A percentile compares a stretch with the other conserved stretches of the same genome.
phyloP scores from a whole-genome alignment of 164 flowering plant genomes.

The Houttuynia cordata region DNA sequence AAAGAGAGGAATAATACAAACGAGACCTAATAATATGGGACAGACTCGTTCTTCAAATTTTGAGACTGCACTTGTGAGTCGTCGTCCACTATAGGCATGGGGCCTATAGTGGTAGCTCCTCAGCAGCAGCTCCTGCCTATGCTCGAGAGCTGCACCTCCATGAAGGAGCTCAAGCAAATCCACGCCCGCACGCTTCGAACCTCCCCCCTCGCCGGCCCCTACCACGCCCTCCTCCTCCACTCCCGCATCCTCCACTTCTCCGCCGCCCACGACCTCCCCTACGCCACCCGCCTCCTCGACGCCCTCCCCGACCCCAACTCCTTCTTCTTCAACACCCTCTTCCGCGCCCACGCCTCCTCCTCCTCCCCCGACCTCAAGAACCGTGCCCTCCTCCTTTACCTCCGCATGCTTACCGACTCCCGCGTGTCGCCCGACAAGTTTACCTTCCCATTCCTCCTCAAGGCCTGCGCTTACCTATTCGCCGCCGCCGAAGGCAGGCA shows the following conservation, averaged over 20 bases:
- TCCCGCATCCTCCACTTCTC: too few species aligned
- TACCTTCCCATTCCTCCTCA: constrained; percentile 69
- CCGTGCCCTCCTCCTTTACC: constrained; percentile 28
- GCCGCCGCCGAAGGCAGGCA: constrained; percentile 42
- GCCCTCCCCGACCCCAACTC: constrained; percentile 36
- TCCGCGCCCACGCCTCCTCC: too few species aligned
- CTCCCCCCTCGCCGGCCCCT: constrained; percentile 13
- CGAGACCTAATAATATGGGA: too few species aligned
- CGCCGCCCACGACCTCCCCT: constrained; percentile 26
- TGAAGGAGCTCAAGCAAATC: constrained; percentile 56
- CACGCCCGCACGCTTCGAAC: constrained; percentile 54
- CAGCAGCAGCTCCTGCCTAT: constrained; percentile 23
- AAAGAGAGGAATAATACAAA: too few species aligned
- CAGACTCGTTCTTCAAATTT: constrained; percentile 6
- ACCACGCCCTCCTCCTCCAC: constrained; percentile 27
- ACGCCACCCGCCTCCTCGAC: constrained; percentile 33
- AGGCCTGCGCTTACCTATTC: constrained; percentile 61
- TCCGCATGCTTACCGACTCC: constrained; percentile 11
- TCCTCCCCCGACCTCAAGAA: constrained; percentile 21
- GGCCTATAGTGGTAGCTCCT: too few species aligned
- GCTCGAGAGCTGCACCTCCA: constrained; percentile 22
- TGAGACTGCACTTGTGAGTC: background rate
- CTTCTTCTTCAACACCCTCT: constrained; percentile 59
- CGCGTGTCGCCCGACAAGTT: constrained; percentile 39
- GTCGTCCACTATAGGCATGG: too few species aligned